Conservation (phyloP, 768 basidiomycete genomes). For the Leucocoprinus sp. region DNA sequence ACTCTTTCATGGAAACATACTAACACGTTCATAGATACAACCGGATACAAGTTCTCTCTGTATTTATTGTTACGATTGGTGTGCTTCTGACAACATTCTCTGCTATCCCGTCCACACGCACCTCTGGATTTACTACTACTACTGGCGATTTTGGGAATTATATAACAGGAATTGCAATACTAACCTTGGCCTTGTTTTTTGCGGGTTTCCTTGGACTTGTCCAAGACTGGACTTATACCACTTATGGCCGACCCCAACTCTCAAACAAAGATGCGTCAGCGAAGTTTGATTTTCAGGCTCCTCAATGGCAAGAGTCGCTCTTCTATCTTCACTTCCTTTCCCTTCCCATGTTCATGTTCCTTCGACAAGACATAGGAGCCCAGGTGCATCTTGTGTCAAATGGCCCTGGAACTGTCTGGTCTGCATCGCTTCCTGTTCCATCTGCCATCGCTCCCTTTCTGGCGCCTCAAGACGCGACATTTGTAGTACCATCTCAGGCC, state of each 20-base stretch:
- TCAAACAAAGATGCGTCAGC: slow-evolving; percentile 2
- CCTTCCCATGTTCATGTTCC: slow-evolving; percentile 66
- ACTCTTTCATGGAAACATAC: slow-evolving; percentile 1
- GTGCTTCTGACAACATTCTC: slow-evolving; percentile 79
- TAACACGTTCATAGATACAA: slow-evolving; percentile 14
- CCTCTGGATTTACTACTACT: slow-evolving; percentile 13
- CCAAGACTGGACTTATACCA: slow-evolving; percentile 75
- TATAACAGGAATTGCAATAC: slow-evolving; percentile 61
- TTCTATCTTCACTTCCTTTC: slow-evolving; percentile 85
- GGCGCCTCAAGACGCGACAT: slow-evolving; percentile 14
- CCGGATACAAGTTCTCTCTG: slow-evolving; percentile 55
- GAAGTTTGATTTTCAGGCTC: slow-evolving; percentile 10
- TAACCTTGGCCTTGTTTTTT: slow-evolving; percentile 70
- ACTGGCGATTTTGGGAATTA: slow-evolving; percentile 36
- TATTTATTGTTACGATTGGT: slow-evolving; percentile 73
- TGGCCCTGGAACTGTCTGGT: slow-evolving; percentile 32
- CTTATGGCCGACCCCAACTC: slow-evolving; percentile 21
- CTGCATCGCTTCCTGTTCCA: slow-evolving; percentile 21
- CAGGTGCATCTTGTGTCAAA: slow-evolving; percentile 39
- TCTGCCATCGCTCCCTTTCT: slow-evolving; percentile 16
- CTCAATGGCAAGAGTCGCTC: slow-evolving; percentile 78
- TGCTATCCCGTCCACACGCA: slow-evolving; percentile 34
- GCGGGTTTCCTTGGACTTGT: slow-evolving; percentile 75
- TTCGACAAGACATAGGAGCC: slow-evolving; percentile 40
- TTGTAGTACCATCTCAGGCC: slow-evolving; percentile 9